A percentile compares a stretch with the other conserved stretches of the same genome.
These are phyloP conservation scores for Moesziomyces sp. DNA, from an alignment of 1,284 basidiomycete species.

Conservation along the genomic window DNA sequence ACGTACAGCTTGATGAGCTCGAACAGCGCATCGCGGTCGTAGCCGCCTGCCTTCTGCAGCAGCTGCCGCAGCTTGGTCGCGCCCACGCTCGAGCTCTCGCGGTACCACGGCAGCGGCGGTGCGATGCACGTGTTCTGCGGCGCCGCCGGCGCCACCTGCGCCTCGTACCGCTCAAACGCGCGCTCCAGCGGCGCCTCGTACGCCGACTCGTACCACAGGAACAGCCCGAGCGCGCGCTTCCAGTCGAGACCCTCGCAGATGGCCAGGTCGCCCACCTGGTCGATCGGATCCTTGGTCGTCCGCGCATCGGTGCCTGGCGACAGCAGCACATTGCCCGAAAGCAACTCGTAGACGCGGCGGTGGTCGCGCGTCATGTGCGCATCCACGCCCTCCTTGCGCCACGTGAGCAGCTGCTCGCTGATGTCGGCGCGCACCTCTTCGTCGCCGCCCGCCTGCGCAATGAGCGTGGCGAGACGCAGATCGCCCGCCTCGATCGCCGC, in stretches of 20 bases:
- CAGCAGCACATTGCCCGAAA: conserved; percentile 81
- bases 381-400: conserved; percentile 83
- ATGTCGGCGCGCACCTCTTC: conserved; percentile 81
- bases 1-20: conserved; percentile 82
- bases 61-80: conserved; percentile 50
- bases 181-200: conserved; percentile 79
- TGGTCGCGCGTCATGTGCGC: conserved; percentile 78
- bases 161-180: conserved; percentile 78
- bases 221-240: conserved; percentile 91
- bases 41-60: conserved; percentile 36
- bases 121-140: conserved; percentile 41
- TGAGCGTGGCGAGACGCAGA: conserved; percentile 87
- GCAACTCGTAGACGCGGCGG: conserved; percentile 83
- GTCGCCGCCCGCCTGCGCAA: conserved; percentile 88
- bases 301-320: conserved; percentile 71
- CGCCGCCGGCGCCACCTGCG: conserved; percentile 55
- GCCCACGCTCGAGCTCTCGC: conserved; percentile 59
- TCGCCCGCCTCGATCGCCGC: conserved; percentile 81
- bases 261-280: conserved; percentile 75
- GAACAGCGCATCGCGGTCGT: conserved; percentile 78
- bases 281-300: conserved; percentile 72
- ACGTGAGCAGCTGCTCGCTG: conserved; percentile 80
- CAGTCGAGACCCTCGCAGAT: conserved; percentile 89
- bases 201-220: conserved; percentile 86
- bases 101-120: conserved; percentile 65